Evolutionary conservation across 345 rosid genomes (phyloP).

Genomic region (Pugionium cornutum): DNA sequence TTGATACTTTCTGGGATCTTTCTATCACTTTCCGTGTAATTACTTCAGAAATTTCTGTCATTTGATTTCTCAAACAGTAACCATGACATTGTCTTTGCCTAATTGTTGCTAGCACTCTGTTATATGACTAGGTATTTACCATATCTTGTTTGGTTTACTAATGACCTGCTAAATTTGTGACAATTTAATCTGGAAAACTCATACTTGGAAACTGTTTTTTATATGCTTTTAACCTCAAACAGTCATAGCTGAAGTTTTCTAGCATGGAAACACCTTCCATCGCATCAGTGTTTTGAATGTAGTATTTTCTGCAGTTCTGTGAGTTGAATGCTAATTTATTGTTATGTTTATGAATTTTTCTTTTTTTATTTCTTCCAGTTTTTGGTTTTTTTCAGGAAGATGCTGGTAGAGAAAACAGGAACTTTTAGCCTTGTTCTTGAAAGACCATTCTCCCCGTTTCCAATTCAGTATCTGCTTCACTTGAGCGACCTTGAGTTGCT

Average conservation of each 20-base stretch:
- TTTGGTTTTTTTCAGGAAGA: conserved; percentile 64
- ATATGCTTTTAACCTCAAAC: not conserved
- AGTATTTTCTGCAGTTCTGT: not conserved
- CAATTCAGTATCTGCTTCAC: conserved; percentile 58
- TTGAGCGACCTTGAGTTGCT: conserved; percentile 59
- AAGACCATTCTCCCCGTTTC: conserved; percentile 82
- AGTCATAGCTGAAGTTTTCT: conserved; percentile 9
- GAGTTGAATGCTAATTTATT: conserved; percentile 17
- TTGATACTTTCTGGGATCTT: no score
- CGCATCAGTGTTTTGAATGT: conserved; percentile 2
- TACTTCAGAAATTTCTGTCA: no score
- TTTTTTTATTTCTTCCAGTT: conserved; percentile 43
- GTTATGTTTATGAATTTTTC: conserved; percentile 35
- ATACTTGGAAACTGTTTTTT: not conserved
- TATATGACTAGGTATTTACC: not conserved
- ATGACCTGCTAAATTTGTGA: not conserved
- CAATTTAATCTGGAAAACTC: not conserved
- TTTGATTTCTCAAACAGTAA: no score
- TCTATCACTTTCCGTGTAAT: no score
- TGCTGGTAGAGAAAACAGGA: conserved; percentile 59
- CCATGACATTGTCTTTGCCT: not conserved
- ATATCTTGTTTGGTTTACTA: not conserved
- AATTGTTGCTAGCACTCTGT: not conserved
- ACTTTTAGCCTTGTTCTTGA: conserved; percentile 75
- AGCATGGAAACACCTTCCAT: not conserved